Evolutionary conservation across 1,284 basidiomycete genomes (phyloP), one percentile per base, ranked within the genome.

Genomic region (Malassezia sp.): DNA sequence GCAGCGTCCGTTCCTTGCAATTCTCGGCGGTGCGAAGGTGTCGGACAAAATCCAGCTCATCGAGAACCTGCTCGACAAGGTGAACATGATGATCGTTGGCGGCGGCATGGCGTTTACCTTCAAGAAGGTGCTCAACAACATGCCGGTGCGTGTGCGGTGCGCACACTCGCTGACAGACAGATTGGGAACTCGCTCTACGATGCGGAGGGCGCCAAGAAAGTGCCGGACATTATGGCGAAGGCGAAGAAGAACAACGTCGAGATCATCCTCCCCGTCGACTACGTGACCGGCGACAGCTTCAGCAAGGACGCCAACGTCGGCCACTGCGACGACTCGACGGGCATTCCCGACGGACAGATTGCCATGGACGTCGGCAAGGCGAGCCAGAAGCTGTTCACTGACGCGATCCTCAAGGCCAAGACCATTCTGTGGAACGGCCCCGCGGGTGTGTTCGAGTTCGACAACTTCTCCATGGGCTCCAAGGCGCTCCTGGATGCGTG

Each of bases 91-190:
- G 59, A 96, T 97, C 74, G 86, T 97, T 63, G 86, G 87, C 63
- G 93, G 93, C 70, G 91, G 91, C 37, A 97, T 97, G 91, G 86
- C 88, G 38, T 97, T 95, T 75, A 97, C 91, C 53, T 97, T 97
- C 79, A 91, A 93, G 75, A 97, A 96, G 78, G 84, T 82, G 6
- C 77, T 95, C 43, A 78, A 95, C 54, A 78, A 80, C 57, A 78
- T 91, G 49, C 51, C n/a, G n/a, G n/a, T n/a, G n/a, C n/a, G n/a
- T n/a, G n/a, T n/a, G n/a, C n/a, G n/a, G n/a, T n/a, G n/a, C n/a
- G n/a, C n/a, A n/a, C n/a, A n/a, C n/a, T n/a, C n/a, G n/a, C n/a
- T n/a, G n/a, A n/a, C n/a, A n/a, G n/a, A n/a, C n/a, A 56, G 28
- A 97, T 97, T 63, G 91, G 91, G 54, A 80, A 83, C 57, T 97